These are phyloP conservation scores for Rubia yunnanensis DNA, from an alignment of 257 asterid species.

Conservation along the genomic window DNA sequence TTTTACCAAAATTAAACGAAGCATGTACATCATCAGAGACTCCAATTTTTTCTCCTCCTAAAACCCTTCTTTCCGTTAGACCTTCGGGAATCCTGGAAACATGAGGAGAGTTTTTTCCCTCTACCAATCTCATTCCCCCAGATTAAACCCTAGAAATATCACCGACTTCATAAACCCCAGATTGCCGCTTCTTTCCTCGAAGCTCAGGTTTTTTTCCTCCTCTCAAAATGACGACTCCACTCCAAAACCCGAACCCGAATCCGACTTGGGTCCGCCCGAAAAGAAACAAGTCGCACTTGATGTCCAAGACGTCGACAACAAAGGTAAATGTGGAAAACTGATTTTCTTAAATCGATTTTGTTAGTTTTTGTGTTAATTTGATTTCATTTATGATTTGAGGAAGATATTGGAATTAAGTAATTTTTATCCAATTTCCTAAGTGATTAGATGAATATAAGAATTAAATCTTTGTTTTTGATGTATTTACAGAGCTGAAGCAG, in stretches of 20 bases:
- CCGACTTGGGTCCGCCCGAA: slow-evolving; percentile 9
- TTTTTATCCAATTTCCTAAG: no score
- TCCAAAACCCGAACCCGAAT: slow-evolving; percentile 18
- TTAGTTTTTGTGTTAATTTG: background rate
- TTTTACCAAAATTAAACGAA: no score
- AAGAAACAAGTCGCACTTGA: slow-evolving; percentile 20
- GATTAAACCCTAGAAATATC: slow-evolving; percentile 8
- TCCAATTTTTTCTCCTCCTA: no score
- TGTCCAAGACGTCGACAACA: slow-evolving; percentile 44
- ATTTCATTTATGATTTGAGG: background rate
- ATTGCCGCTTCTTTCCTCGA: slow-evolving; percentile 13
- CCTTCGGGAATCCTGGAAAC: slow-evolving; percentile 26
- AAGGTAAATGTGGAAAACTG: slow-evolving; percentile 31
- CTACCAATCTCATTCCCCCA: slow-evolving; percentile 21
- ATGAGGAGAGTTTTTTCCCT: slow-evolving; percentile 57
- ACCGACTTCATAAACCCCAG: slow-evolving; percentile 5
- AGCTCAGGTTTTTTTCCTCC: slow-evolving; percentile 44
- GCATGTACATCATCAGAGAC: no score
- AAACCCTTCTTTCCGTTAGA: background rate
- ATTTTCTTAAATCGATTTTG: background rate
- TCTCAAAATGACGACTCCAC: slow-evolving; percentile 32
- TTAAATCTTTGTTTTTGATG: slow-evolving; percentile 3
- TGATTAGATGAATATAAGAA: no score
- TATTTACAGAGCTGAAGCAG: slow-evolving; percentile 48
- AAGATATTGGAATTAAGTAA: no score